Base-by-base conservation (phyloP, 441 rosid genomes). In the Metrosideros polymorpha region DNA sequence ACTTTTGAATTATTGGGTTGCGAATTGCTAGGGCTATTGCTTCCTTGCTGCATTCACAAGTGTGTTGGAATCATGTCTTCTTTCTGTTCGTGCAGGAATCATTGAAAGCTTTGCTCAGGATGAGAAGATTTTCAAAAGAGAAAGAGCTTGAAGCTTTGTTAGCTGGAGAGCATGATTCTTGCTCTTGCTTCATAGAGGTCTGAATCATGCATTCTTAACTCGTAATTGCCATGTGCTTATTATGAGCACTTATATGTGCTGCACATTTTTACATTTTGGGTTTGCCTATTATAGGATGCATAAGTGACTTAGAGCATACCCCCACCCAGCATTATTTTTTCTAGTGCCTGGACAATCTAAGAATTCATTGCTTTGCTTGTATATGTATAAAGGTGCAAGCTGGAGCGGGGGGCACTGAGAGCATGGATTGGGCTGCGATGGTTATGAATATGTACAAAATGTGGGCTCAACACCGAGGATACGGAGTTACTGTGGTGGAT, bases 351-450 rank as follows among this genome's bases (percentile, higher is more conserved):
- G 47, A 71, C 49, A 57, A 84, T 86, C 42, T 88, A 66, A 87
- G 83, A 55, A 83, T 87, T 63, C 53, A 66, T 86, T 4, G 52
- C 84, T 75, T 89, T 61, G 87, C 75, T 77, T 84, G 84, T 87
- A 82, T 79, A 83, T 52, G 35, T 53, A 55, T 83, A 75, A 87
- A 96, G 99, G 99, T 98, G 76, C 99, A 98, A 92, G 98, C 98
- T 63, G 98, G 99, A 88, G 99, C 98, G 32, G 99, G 99, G 47
- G 99, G 99, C 88, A 98, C 99, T 42, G 99, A 98, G 91, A 95
- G 99, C 93, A 98, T 94, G 91, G 99, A 96, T 91, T 98, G 99
- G 99, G 99, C 98, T 57, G 89, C 95, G 59, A 98, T 95, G 98
- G 98, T 98, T 30, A 94, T 98, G 96, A 93, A 96, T 87, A 98